A percentile compares a stretch with the other conserved stretches of the same genome.
Evolutionary conservation across 495 filamentous ascomycete genomes (phyloP).

Genomic region (Cercophora newfieldiana): DNA sequence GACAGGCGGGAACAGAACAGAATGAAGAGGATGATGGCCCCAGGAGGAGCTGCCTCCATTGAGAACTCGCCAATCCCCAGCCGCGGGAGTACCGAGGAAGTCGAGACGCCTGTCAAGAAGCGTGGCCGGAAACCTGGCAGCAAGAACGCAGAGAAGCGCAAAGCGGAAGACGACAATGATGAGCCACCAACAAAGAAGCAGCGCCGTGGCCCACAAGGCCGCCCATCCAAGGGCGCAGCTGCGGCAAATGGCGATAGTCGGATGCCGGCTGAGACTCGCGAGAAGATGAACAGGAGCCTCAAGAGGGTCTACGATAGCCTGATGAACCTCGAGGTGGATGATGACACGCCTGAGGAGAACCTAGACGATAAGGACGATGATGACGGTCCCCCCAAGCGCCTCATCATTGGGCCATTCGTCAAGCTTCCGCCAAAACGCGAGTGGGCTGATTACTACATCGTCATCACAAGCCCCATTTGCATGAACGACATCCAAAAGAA

Average conservation of each 20-base stretch:
- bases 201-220: conserved; percentile 62
- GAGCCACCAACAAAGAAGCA: conserved; percentile 75
- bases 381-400: conserved; percentile 54
- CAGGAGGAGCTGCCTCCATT: conserved; percentile 44
- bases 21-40: conserved; percentile 56
- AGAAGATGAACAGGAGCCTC: conserved; percentile 70
- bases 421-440: conserved; percentile 82
- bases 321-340: conserved; percentile 74
- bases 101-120: conserved; percentile 61
- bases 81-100: conserved; percentile 73
- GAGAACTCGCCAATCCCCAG: conserved; percentile 76
- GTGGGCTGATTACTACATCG: conserved; percentile 90
- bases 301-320: conserved; percentile 73
- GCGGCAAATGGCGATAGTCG: conserved; percentile 30
- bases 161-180: conserved; percentile 79
- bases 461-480: conserved; percentile 88
- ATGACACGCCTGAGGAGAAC: conserved; percentile 46
- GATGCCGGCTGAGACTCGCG: conserved; percentile 51
- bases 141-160: conserved; percentile 72
- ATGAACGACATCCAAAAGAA: conserved; percentile 91
- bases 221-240: conserved; percentile 56
- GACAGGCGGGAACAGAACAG: conserved; percentile 75
- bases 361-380: conserved; percentile 36
- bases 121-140: conserved; percentile 76
- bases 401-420: conserved; percentile 92